Base-by-base conservation (phyloP, 305 asterid species). In the Andrographis paniculata region DNA sequence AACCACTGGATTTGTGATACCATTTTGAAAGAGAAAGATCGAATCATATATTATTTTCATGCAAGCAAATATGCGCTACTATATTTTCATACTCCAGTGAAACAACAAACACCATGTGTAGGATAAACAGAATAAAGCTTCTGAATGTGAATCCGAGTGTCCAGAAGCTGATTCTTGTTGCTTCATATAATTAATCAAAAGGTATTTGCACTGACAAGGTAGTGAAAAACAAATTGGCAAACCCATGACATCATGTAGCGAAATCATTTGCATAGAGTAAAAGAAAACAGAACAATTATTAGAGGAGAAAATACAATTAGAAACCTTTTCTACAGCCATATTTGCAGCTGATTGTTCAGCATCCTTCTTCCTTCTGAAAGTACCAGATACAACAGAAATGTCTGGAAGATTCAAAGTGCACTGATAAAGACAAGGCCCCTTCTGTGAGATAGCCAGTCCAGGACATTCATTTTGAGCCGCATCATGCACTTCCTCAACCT, bases 271-370 rank as follows among this genome's bases (percentile, higher is more conserved):
- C 16, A 16, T 31, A 35, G 36, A 17, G 15, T 30, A 17, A 20
- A 20, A 62, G 42, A 36, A 60, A 49, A 28, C 11, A 53, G 19
- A 28, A 24, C 19, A n/a, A 15, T 45, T 17, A 7, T 15, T 39
- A 16, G 20, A 20, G 16, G 40, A 37, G 23, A 43, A 52, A 55
- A 53, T 50, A 55, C 8, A 28, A 60, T 17, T 20, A 54, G 6
- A 30, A 58, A 56, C 96, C 96, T 78, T 77, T 70, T 75, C 74
- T 45, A 89, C 58, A 55, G 98, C 98, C 76, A 68, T 76, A 69
- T 80, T 80, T 6, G 98, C 94, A 48, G 98, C 98, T 2, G 92
- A 80, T 69, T 86, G 94, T 62, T 86, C 98, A 9, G 98, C 98
- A 9, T 86, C 96, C 53, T 80, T 89, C 69, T 89, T 89, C 65